These are phyloP conservation scores for Venustampulla echinocandica DNA, from an alignment of 495 filamentous ascomycete genomes.

Conservation along the genomic window DNA sequence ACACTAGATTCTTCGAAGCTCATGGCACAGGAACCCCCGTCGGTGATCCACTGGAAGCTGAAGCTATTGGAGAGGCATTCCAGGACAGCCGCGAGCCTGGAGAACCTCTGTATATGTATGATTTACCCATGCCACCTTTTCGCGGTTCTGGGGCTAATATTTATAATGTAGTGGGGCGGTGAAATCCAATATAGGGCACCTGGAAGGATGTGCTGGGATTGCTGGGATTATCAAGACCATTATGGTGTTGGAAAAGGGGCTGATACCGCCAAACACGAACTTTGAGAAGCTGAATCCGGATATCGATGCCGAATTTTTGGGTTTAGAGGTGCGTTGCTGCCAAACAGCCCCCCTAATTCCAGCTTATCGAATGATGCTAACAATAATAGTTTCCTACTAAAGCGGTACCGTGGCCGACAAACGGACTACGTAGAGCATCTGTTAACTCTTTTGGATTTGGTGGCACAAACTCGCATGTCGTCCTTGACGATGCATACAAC, in stretches of 20 bases:
- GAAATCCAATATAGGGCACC: constrained; percentile 53
- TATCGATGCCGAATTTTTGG: not conserved
- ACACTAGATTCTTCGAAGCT: constrained; percentile 39
- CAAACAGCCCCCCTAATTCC: too few relatives aligned
- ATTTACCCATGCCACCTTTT: not conserved
- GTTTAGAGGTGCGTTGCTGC: constrained; percentile 23
- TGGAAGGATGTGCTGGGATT: constrained; percentile 48
- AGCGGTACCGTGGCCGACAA: constrained; percentile 24
- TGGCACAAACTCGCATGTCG: constrained; percentile 46
- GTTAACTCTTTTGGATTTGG: constrained; percentile 54
- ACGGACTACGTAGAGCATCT: constrained; percentile 31
- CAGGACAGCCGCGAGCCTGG: not conserved
- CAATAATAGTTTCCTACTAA: constrained; percentile 18
- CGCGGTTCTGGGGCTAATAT: too few relatives aligned
- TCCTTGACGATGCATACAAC: constrained; percentile 36
- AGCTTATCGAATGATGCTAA: not conserved
- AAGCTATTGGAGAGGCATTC: constrained; percentile 3
- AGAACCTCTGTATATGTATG: constrained; percentile 29
- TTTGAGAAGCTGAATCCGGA: constrained; percentile 42
- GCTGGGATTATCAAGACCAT: constrained; percentile 49
- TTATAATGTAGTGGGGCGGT: constrained; percentile 38
- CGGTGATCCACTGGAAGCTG: constrained; percentile 53
- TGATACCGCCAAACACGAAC: constrained; percentile 38
- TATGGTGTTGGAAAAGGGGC: constrained; percentile 48
- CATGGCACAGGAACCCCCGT: constrained; percentile 39